Evolutionary conservation across 177 flowering plant genomes (phyloP).

Genomic region (Vitis hybrid): DNA sequence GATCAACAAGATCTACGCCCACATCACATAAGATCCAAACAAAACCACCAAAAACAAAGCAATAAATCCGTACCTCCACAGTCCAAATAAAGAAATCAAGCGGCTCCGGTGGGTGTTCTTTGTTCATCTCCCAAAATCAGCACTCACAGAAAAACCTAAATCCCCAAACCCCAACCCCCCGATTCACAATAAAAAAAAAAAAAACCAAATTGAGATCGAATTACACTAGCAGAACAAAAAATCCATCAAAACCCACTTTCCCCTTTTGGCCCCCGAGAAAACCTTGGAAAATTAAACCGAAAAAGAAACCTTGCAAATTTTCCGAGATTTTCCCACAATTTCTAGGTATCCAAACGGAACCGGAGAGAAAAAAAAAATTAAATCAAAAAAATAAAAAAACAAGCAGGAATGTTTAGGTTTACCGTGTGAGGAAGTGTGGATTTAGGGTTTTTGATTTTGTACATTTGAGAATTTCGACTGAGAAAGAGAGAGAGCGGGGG

Average conservation of each 20-base stretch:
- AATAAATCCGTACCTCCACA: conserved; percentile 46
- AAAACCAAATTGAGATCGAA: conserved; percentile 1
- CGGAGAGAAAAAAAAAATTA: too few species aligned
- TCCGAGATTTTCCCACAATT: not conserved
- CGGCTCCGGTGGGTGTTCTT: conserved; percentile 63
- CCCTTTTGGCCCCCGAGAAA: not conserved
- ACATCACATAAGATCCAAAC: conserved; percentile 1
- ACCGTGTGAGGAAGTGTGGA: conserved; percentile 4
- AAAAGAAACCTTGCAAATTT: not conserved
- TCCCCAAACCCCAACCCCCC: not conserved
- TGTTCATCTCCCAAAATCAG: conserved; percentile 45
- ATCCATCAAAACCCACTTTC: not conserved
- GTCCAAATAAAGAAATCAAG: conserved; percentile 82
- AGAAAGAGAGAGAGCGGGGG: not conserved
- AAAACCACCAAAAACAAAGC: not conserved
- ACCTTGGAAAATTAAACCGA: not conserved
- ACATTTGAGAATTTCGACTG: conserved; percentile 8
- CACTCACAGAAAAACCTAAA: not conserved
- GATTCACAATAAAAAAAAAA: not conserved
- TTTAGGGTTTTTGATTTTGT: not conserved
- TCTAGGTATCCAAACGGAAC: conserved; percentile 1
- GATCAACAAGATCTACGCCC: conserved; percentile 4
- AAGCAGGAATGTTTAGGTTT: not conserved
- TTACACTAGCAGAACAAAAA: not conserved
- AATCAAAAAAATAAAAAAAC: not conserved